Base-by-base conservation (phyloP, 2,329 filamentous ascomycete species). In the Intubia oerlemansii region DNA sequence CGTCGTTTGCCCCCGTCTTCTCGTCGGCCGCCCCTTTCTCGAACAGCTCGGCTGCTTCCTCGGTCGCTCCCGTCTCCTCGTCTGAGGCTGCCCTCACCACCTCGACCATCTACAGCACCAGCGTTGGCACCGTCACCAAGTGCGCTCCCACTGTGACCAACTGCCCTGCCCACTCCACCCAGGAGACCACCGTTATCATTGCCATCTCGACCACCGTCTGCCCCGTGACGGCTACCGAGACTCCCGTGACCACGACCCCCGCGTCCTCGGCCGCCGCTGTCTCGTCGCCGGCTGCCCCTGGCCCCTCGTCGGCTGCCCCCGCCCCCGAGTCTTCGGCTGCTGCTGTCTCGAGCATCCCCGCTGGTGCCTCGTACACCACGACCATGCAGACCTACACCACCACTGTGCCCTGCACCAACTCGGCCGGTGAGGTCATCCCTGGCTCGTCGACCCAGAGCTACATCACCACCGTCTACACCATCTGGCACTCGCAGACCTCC, bases 171-270 rank as follows among this genome's bases (percentile, higher is more conserved):
- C 44, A 49, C 26, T 42, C 51, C 31, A 56, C 54, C 10, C 53
- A 52, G 31, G 50, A 56, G 25, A 53, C 50, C 1, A 43, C 65
- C 3, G 54, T 62, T 33, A 66, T 60, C 6, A 44, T 73, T 34
- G 48, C 65, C 25, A 41, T 68, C 27, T 62, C 59, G 28, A 72
- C 68, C 36, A 72, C 66, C 23, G 44, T 70, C 43, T 69, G 64
- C 57, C 65, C 62, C 14, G 60, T 66, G 34, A 66, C 62, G n/a
- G 58, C 57, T 51, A 65, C 59, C 23, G 42, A 53, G 38, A 63
- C 38, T 46, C 45, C 21, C 19, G 8, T n/a, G 8, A n/a, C 8
- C 8, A 21, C 19, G 19, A 8, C 19, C 19, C n/a, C 12, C n/a
- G 20, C 13, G 24, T 10, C 24, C 15, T 4, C 18, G 6, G 8